A percentile compares a stretch with the other conserved stretches of the same genome.
Conservation (phyloP, 257 asterid genomes). For the Parsonsia alboflavescens region DNA sequence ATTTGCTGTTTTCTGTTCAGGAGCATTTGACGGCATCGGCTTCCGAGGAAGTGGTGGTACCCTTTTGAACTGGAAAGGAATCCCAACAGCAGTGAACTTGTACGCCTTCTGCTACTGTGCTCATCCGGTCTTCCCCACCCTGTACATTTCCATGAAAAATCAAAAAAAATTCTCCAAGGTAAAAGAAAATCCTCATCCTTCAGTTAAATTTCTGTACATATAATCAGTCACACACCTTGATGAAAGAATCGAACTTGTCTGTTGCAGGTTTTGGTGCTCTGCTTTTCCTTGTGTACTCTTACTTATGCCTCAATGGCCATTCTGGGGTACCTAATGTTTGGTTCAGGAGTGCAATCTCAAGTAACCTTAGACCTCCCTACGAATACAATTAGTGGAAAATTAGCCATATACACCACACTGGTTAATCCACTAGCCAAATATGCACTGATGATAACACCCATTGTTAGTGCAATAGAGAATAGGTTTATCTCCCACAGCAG, state of each 20-base stretch:
- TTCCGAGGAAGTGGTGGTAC: constrained; percentile 51
- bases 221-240: background rate
- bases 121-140: constrained; percentile 89
- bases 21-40: constrained; percentile 52
- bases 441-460: constrained; percentile 71
- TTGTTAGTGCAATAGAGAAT: constrained; percentile 47
- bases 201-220: background rate
- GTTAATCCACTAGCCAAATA: constrained; percentile 82
- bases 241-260: background rate
- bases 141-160: constrained; percentile 79
- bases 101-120: constrained; percentile 90
- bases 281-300: constrained; percentile 54
- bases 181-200: background rate
- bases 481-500: constrained; percentile 21
- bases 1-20: constrained; percentile 62
- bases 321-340: constrained; percentile 76
- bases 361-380: constrained; percentile 73
- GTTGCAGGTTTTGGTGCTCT: constrained; percentile 65
- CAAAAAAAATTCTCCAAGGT: constrained; percentile 79
- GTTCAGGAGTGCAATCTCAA: constrained; percentile 54
- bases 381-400: constrained; percentile 44
- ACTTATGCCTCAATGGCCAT: constrained; percentile 68
- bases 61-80: constrained; percentile 38
- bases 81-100: constrained; percentile 71
- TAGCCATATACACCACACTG: constrained; percentile 74